Percentiles rank a stretch among this genome's conserved stretches.
Conservation (phyloP, 2,329 filamentous ascomycete genomes). For the Remersonia thermophila region DNA sequence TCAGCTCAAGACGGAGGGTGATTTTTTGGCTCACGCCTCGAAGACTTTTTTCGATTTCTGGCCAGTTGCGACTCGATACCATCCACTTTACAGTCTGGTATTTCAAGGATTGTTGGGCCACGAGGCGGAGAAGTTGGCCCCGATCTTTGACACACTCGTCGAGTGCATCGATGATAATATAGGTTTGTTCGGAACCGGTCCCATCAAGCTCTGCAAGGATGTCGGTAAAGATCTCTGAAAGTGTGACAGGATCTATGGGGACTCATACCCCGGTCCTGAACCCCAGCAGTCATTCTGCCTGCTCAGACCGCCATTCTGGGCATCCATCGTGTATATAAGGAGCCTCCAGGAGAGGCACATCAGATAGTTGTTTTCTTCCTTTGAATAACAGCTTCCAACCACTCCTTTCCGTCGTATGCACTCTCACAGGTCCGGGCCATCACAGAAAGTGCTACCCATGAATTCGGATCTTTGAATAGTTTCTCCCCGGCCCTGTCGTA, state of each 20-base stretch:
- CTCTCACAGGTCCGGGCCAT: no score
- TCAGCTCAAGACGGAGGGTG: conserved; percentile 27
- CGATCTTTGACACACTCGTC: conserved; percentile 30
- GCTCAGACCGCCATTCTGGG: no score
- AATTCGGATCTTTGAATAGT: conserved; percentile 26
- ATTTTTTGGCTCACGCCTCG: conserved; percentile 10
- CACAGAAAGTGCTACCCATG: conserved; percentile 24
- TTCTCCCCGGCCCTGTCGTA: not conserved
- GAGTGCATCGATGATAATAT: conserved; percentile 34
- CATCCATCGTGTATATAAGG: no score
- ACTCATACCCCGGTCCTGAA: no score
- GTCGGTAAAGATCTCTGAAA: conserved; percentile 26
- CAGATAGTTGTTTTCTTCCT: no score
- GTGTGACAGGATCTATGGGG: no score
- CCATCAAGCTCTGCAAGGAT: conserved; percentile 26
- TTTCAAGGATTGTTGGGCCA: conserved; percentile 18
- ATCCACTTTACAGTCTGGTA: conserved; percentile 28
- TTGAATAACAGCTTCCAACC: no score
- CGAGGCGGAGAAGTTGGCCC: conserved; percentile 24
- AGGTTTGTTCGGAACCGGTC: conserved; percentile 17
- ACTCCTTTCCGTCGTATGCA: no score
- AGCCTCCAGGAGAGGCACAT: no score
- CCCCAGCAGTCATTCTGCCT: no score
- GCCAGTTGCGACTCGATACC: conserved; percentile 30
- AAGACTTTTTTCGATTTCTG: conserved; percentile 24